Base-by-base conservation (phyloP, 495 filamentous ascomycete species). In the Xylona heveae region DNA sequence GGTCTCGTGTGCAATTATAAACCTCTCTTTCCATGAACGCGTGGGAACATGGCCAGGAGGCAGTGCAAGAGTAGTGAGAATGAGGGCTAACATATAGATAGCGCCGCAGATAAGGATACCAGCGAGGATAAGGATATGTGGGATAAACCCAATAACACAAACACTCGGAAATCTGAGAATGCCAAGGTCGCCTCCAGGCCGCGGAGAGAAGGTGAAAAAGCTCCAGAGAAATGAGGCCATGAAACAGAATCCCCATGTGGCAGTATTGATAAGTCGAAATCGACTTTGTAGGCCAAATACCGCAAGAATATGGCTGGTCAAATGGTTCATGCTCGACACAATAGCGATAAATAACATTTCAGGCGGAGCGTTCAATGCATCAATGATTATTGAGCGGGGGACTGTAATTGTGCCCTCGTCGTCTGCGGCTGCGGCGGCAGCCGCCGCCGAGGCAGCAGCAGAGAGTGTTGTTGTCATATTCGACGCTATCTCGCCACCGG, bases 121-220 rank as follows among this genome's bases (percentile, higher is more conserved):
- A 2, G 61, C 39, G 2, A 94, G 48, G 15, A 95, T 74, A 10
- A 92, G 55, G 1, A 95, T 51, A 46, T 97, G 90, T 0, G 88
- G 88, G 26, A 95, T 78, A 44, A 94, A 92, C 1, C 85, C 83
- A 25, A 97, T 71, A 28, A 95, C 79, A 49, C 78, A 93, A 20
- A 95, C 83, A 0, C 84, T 94, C 12, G 88, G 88, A 39, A 85
- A 93, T 34, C 74, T 65, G 9, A 92, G 62, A 5, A 75, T 53
- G 4, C 66, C 52, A 2, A 49, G 44, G 31, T 45, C 59, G 7
- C 44, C 43, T 27, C 44, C 51, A 1, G 54, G 37, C 1, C 61
- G 46, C 15, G 26, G 23, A 22, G 66, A 68, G 31, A 74, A 71
- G 25, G 55, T 59, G 25, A 66, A 44, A 19, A 78, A 61, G 24